phyloP scores from a whole-genome alignment of 805 yeast genomes.

The Metschnikowia kunwiensis region DNA sequence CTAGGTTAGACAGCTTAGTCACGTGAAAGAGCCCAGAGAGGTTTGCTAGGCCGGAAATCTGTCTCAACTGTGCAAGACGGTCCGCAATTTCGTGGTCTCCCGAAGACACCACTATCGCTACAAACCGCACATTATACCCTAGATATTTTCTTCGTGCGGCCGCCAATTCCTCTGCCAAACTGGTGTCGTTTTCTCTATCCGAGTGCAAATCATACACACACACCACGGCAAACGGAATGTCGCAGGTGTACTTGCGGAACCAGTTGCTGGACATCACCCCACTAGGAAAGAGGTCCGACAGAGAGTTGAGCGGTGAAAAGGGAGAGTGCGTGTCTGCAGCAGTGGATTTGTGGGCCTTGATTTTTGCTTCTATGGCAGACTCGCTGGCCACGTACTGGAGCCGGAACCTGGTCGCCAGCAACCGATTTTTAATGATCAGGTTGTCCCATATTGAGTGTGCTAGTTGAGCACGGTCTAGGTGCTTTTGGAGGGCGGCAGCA shows the following conservation, averaged over 20 bases:
- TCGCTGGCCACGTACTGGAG: slow-evolving; percentile 18
- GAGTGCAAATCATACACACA: slow-evolving; percentile 18
- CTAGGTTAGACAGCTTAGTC: slow-evolving; percentile 9
- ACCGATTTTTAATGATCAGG: slow-evolving; percentile 33
- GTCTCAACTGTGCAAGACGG: slow-evolving; percentile 26
- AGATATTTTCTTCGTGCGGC: slow-evolving; percentile 6
- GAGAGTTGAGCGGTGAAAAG: slow-evolving; percentile 36
- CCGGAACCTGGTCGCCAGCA: slow-evolving; percentile 32
- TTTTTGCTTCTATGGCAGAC: slow-evolving; percentile 1
- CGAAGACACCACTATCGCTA: slow-evolving; percentile 25
- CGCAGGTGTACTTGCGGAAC: slow-evolving; percentile 33
- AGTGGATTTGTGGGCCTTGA: slow-evolving; percentile 7
- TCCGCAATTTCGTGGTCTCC: slow-evolving; percentile 17
- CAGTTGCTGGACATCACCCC: slow-evolving; percentile 31
- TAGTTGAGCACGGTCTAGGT: slow-evolving; percentile 20
- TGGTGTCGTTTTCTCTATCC: slow-evolving; percentile 14
- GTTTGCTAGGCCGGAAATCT: slow-evolving; percentile 29
- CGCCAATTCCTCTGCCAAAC: slow-evolving; percentile 15
- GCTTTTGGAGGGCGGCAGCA: slow-evolving; percentile 3
- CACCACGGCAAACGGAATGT: slow-evolving; percentile 34
- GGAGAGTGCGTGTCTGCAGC: slow-evolving; percentile 24
- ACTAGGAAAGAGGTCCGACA: slow-evolving; percentile 27
- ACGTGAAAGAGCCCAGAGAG: slow-evolving; percentile 31
- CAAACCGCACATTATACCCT: slow-evolving; percentile 16
- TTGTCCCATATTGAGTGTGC: slow-evolving; percentile 35